Conservation (phyloP, 495 filamentous ascomycete species). For the Aspergillus taichungensis region DNA sequence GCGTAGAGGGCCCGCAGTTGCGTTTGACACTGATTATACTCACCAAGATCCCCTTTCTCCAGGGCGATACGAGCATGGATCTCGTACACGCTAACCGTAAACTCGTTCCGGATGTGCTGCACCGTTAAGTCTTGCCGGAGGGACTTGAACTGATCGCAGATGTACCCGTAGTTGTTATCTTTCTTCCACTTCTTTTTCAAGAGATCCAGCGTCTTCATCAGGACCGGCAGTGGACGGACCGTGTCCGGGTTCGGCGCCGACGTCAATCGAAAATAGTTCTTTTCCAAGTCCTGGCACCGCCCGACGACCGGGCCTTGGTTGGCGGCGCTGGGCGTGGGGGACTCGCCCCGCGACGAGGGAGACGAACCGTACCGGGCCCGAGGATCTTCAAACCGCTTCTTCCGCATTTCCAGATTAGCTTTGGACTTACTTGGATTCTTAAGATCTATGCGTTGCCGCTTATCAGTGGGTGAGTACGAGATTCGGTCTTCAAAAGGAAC, state of each 20-base stretch:
- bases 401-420: slow-evolving; percentile 79
- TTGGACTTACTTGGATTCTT: slow-evolving; percentile 73
- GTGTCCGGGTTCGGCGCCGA: slow-evolving; percentile 74
- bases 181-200: slow-evolving; percentile 91
- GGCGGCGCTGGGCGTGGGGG: slow-evolving; percentile 43
- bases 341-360: slow-evolving; percentile 44
- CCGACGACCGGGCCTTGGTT: slow-evolving; percentile 76
- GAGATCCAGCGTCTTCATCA: slow-evolving; percentile 76
- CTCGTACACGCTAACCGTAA: slow-evolving; percentile 93
- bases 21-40: slow-evolving; percentile 99
- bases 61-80: slow-evolving; percentile 95
- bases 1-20: slow-evolving; percentile 86
- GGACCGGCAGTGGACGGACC: slow-evolving; percentile 75
- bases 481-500: slow-evolving; percentile 69
- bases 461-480: slow-evolving; percentile 52
- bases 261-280: slow-evolving; percentile 89
- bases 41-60: slow-evolving; percentile 98
- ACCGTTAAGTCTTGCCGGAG: slow-evolving; percentile 96
- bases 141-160: slow-evolving; percentile 99
- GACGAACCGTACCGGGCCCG: slow-evolving; percentile 39
- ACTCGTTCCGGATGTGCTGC: slow-evolving; percentile 90
- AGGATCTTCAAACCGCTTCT: slow-evolving; percentile 71
- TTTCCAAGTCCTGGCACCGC: slow-evolving; percentile 76
- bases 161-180: slow-evolving; percentile 91
- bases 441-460: slow-evolving; percentile 46